Base-by-base conservation (phyloP, 805 yeast species). In the Saccharomycodes ludwigii region DNA sequence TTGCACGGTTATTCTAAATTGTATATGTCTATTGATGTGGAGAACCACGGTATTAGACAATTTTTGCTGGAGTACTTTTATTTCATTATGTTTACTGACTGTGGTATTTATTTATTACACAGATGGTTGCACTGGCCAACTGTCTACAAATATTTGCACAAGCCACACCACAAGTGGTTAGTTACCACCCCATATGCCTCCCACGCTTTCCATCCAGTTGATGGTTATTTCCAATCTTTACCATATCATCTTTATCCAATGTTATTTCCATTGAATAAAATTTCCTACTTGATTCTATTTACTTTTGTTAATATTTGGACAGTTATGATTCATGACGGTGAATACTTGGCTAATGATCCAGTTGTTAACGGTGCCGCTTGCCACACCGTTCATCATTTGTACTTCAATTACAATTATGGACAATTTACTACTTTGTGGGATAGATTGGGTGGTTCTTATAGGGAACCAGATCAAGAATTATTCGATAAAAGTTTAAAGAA, bases 351-450 rank as follows among this genome's bases (percentile, higher is more conserved):
- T 27, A 80, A 83, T 56, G 94, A 85, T 55, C 95, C 96, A 5
- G 71, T 84, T 36, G 79, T 91, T 43, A 91, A 91, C 58, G 98
- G 98, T 48, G 86, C 97, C 12, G 98, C 98, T 5, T 88, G 97
- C 59, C 98, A 91, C 63, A 86, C 98, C 1, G 76, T 88, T 29
- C 98, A 91, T 59, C 98, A 91, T 54, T 62, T 91, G 46, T 91
- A 91, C 62, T 91, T 91, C 73, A 88, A 88, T 67, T 91, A 91
- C 63, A 91, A 91, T 66, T 91, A 86, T 54, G 98, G 98, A 24
- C 98, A 91, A 62, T 91, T 88, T 64, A 86, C 97, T 29, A 91
- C 98, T 12, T 65, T 91, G 42, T 91, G 98, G 98, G 98, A 91
- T 57, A 77, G 98, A 61, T 61, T 91, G 36, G 97, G 97, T 32